Evolutionary conservation across 768 basidiomycete species (phyloP), one percentile per base, ranked within the genome.

Genomic region (Kwoniella sp.): DNA sequence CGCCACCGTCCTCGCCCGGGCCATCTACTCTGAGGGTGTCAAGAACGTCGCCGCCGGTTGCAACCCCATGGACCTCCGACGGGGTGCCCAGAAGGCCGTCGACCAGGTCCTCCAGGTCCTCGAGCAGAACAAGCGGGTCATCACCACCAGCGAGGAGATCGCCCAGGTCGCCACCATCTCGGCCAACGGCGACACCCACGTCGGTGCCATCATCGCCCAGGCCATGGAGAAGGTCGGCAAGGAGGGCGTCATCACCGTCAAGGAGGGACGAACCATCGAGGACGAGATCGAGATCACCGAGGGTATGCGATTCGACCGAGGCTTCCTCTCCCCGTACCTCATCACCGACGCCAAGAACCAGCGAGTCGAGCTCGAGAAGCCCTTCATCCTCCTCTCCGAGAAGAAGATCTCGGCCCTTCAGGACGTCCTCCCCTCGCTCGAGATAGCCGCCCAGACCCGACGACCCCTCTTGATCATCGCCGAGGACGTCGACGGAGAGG

Each of bases 141-240:
- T 99, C 77, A 99, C 93, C 58, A 99, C 93, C 33, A 89, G 87
- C 14, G 88, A 89, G 23, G 92, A 99, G 79, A 98, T 99, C 66
- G 90, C 93, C 10, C 92, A 96, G 77, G 93, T 98, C 59, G 92
- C 92, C n/a, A 96, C 92, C 62, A 93, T 95, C 75, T 79, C 76
- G 50, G 81, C 88, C 59, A 83, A 83, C 75, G 82, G 82, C 46
- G 93, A 98, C 77, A 80, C 76, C 1, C 91, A 96, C 71, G 80
- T 99, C 57, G 92, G 93, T 38, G 84, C 85, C 72, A 82, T 99
- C 69, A 98, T 96, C 75, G 92, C 93, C 5, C 89, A 89, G 71
- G 93, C 93, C 1, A 99, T 96, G 93, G 93, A 98, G 78, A 95
- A 95, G 76, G 93, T 98, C 56, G 93, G 93, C 73, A 95, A 93